Base-by-base conservation (phyloP, 257 asterid genomes). In the Cruciata laevipes region DNA sequence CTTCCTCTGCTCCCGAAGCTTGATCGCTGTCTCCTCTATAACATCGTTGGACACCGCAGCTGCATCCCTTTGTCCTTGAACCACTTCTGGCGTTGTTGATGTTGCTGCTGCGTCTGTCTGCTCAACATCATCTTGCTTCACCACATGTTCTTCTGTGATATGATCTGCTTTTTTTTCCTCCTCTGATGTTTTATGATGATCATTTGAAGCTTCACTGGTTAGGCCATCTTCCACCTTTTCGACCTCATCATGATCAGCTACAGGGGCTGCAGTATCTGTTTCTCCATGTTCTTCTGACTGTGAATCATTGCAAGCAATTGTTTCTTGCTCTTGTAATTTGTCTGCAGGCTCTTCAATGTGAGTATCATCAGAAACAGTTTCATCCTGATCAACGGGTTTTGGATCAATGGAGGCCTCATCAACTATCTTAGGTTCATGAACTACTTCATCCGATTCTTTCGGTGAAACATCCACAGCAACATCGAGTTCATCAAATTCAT, bases 21-120 rank as follows among this genome's bases (percentile, higher is more conserved):
- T 84, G 69, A 23, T 84, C 1, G 86, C 85, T 6, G 90, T 82
- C 79, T 84, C 96, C 80, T 87, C 96, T 5, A 87, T 89, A 56
- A 80, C 92, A 60, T 77, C 80, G 63, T 89, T 89, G 1, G 93
- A 89, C 13, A 87, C 77, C 13, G 69, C 65, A 0, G 76, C 58
- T 47, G 70, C 25, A 0, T 74, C 90, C 73, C 72, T 75, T 79
- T 79, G 83, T 65, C 78, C 86, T 69, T 68, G 81, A 21, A 55
- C 69, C 25, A 70, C 74, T 71, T 61, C 71, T 47, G 57, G 73
- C 59, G 68, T 75, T 49, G 78, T 58, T 68, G 55, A 74, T 42
- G 61, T 70, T 55, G n/a, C 20, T 47, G 55, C 55, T 17, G 55
- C n/a, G 16, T 14, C 55, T 47, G 20, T 14, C 55, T 47, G 16